phyloP scores from a whole-genome alignment of 805 yeast genomes.

The Kodamaea nitidulidarum region DNA sequence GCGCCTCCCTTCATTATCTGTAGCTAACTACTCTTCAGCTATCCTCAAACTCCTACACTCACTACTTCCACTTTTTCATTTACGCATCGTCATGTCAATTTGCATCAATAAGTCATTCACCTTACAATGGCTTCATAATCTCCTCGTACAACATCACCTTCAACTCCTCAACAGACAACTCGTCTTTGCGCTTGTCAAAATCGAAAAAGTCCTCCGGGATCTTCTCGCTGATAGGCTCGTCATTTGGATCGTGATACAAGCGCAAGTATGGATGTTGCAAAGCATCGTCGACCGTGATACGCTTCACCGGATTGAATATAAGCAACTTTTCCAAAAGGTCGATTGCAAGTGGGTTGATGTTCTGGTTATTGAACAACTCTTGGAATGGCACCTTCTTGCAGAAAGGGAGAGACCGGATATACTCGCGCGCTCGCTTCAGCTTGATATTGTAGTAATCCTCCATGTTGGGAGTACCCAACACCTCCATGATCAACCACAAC shows the following conservation, averaged over 20 bases:
- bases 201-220: constrained; percentile 86
- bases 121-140: constrained; percentile 57
- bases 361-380: constrained; percentile 29
- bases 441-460: constrained; percentile 74
- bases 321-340: constrained; percentile 66
- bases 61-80: too few relatives aligned
- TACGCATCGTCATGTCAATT: too few relatives aligned
- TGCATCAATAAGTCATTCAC: too few relatives aligned
- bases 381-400: constrained; percentile 57
- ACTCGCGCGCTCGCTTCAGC: constrained; percentile 83
- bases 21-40: too few relatives aligned
- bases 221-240: constrained; percentile 83
- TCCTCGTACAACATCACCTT: constrained; percentile 77
- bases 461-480: constrained; percentile 82
- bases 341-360: constrained; percentile 39
- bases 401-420: constrained; percentile 74
- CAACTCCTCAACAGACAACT: constrained; percentile 68
- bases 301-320: constrained; percentile 65
- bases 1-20: too few relatives aligned
- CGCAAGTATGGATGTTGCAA: constrained; percentile 81
- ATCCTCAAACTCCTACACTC: too few relatives aligned
- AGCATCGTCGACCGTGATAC: constrained; percentile 76
- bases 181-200: constrained; percentile 81
- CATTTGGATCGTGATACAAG: constrained; percentile 89
- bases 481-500: constrained; percentile 74